Percentiles rank a stretch among this genome's conserved stretches.
These are phyloP conservation scores for Chytriomyces confervae DNA, from an alignment of 192 early-diverging fungal species.

Conservation along the genomic window DNA sequence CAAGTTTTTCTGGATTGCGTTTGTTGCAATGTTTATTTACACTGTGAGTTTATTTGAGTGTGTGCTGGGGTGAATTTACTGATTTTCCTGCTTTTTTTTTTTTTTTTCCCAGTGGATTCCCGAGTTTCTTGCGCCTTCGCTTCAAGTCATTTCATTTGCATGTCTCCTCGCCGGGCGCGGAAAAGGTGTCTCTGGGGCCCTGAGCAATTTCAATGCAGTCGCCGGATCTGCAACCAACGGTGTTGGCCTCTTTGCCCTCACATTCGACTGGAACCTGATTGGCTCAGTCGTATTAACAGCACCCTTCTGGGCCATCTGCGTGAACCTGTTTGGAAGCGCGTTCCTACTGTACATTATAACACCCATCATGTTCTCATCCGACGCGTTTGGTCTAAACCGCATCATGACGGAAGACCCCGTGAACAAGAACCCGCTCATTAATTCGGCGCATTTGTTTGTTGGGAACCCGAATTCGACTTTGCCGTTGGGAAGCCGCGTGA, in stretches of 20 bases:
- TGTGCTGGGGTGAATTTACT: not conserved
- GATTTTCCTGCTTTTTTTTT: too few species aligned
- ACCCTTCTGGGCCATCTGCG: conserved; percentile 22
- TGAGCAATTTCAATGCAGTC: conserved; percentile 11
- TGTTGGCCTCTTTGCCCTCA: conserved; percentile 22
- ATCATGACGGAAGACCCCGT: not conserved
- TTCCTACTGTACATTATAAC: conserved; percentile 4
- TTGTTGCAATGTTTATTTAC: conserved; percentile 29
- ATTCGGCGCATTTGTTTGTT: conserved; percentile 16
- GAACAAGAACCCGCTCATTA: conserved; percentile 6
- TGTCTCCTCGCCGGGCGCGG: conserved; percentile 10
- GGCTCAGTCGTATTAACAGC: not conserved
- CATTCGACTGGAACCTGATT: conserved; percentile 36
- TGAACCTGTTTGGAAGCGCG: not conserved
- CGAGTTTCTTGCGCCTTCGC: conserved; percentile 27
- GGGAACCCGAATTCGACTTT: conserved; percentile 4
- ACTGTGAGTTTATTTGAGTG: conserved; percentile 20
- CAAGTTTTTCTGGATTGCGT: conserved; percentile 42
- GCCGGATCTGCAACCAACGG: conserved; percentile 15
- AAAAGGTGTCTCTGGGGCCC: not conserved
- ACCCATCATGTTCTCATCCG: not conserved
- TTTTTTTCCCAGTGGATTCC: conserved; percentile 35
- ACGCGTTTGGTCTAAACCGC: conserved; percentile 1
- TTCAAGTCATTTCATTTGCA: conserved; percentile 29
- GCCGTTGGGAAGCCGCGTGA: not conserved